A percentile compares a stretch with the other conserved stretches of the same genome.
phyloP scores from a whole-genome alignment of 306 rosid species.

The Albizia julibrissin region DNA sequence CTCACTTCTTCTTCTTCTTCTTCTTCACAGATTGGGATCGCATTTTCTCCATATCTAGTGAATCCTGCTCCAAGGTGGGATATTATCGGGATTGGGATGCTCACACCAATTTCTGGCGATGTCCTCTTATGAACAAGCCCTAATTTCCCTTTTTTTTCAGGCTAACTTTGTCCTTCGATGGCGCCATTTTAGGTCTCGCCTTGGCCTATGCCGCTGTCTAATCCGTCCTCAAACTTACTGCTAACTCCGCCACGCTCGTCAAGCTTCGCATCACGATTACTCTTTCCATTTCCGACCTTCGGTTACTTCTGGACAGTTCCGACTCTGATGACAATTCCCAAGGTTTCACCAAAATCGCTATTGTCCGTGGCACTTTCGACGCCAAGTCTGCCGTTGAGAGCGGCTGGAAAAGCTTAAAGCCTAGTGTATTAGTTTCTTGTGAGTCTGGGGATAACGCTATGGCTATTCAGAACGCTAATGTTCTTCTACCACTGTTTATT shows the following conservation, averaged over 20 bases:
- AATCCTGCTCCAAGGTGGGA: not conserved
- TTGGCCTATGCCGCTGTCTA: slow-evolving; percentile 69
- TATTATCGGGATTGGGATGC: not conserved
- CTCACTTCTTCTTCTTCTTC: no score
- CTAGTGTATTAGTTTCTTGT: slow-evolving; percentile 52
- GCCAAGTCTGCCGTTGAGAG: slow-evolving; percentile 65
- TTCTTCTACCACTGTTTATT: not conserved
- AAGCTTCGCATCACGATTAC: slow-evolving; percentile 63
- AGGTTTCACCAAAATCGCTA: slow-evolving; percentile 34
- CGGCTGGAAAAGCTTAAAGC: slow-evolving; percentile 50
- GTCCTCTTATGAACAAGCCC: slow-evolving; percentile 80
- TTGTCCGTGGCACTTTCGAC: slow-evolving; percentile 75
- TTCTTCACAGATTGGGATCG: no score
- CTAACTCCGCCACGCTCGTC: slow-evolving; percentile 56
- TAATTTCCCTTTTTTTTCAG: slow-evolving; percentile 61
- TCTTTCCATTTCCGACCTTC: slow-evolving; percentile 73
- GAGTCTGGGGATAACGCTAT: slow-evolving; percentile 79
- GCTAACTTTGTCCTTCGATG: slow-evolving; percentile 70
- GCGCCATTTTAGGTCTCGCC: slow-evolving; percentile 79
- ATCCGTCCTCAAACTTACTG: slow-evolving; percentile 50
- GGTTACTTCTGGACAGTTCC: slow-evolving; percentile 46
- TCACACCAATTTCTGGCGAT: slow-evolving; percentile 30
- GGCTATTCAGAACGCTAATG: slow-evolving; percentile 61
- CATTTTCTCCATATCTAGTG: not conserved
- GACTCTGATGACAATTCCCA: slow-evolving; percentile 22